Base-by-base conservation (phyloP, 108 stramenopile genomes). In the Pseudonitzschia multiseries region DNA sequence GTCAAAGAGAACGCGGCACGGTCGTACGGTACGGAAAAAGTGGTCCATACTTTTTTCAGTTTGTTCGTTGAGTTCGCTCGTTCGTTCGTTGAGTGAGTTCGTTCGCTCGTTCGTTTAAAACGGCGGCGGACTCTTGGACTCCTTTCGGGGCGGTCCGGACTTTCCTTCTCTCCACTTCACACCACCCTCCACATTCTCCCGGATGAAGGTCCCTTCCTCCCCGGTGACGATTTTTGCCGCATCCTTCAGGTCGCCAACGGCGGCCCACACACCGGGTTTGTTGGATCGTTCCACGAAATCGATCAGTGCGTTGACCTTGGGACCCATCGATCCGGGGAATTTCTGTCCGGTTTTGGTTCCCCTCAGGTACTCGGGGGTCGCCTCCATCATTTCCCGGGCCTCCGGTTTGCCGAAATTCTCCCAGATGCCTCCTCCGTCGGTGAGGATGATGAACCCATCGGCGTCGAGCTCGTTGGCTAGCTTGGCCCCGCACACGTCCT, bases 211-310 rank as follows among this genome's bases (percentile, higher is more conserved):
- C 33, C 92, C 92, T 72, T 90, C 88, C 78, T 85, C 79, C 50
- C 81, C 76, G 24, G 21, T 62, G 26, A 93, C 59, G 40, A 93
- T 89, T 70, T 85, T 84, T 8, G 72, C 83, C 17, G 80, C 86
- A 81, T 93, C 92, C 73, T 83, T 85, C 77, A 93, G 74, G 76
- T 93, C 92, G 17, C 92, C 89, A 68, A 93, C 89, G 5, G 87
- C 87, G 8, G 92, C 89, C 84, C 84, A 93, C 20, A 77, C 87
- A 33, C 70, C 73, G 8, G 74, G 65, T 29, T 78, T 74, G 24
- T 86, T 83, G 15, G 78, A 77, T 29, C 85, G 69, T 32, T 77
- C 64, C 2, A 93, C 92, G 78, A 93, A 93, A 43, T 87, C 83
- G 63, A 93, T 87, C 18, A 87, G 89, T 4, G 92, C 92, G 53